Evolutionary conservation across 345 rosid species (phyloP).

Genomic region (Corymbia maculata): DNA sequence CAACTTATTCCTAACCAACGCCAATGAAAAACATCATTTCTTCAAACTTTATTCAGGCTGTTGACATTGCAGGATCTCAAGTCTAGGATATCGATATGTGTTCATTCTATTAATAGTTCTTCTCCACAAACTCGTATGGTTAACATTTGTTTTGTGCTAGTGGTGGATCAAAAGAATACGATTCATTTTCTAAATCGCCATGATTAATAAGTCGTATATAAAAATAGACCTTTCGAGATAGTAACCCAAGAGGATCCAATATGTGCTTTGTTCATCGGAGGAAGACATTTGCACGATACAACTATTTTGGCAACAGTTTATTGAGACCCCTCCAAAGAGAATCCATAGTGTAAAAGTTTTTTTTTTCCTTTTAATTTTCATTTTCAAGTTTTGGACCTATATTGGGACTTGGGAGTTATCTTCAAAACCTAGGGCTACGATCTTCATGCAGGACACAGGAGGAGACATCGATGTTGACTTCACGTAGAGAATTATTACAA

Average conservation of each 20-base stretch:
- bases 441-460: not conserved
- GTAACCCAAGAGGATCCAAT: not conserved
- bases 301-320: not conserved
- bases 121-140: not conserved
- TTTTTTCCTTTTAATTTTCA: not conserved
- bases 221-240: not conserved
- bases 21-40: not conserved
- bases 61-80: not conserved
- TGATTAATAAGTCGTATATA: not conserved
- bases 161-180: not conserved
- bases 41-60: not conserved
- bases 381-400: not conserved
- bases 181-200: not conserved
- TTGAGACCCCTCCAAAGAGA: not conserved
- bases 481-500: not conserved
- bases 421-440: not conserved
- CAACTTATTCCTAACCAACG: not conserved
- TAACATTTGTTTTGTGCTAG: not conserved
- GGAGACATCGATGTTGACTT: conserved; percentile 9
- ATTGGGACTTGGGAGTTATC: not conserved
- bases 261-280: not conserved
- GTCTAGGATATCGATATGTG: not conserved
- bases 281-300: not conserved
- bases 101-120: not conserved
- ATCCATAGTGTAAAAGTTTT: not conserved